Percentiles rank a stretch among this genome's conserved stretches.
Evolutionary conservation across 1,284 basidiomycete genomes (phyloP).

Genomic region (Exobasidium cylindrosporum): DNA sequence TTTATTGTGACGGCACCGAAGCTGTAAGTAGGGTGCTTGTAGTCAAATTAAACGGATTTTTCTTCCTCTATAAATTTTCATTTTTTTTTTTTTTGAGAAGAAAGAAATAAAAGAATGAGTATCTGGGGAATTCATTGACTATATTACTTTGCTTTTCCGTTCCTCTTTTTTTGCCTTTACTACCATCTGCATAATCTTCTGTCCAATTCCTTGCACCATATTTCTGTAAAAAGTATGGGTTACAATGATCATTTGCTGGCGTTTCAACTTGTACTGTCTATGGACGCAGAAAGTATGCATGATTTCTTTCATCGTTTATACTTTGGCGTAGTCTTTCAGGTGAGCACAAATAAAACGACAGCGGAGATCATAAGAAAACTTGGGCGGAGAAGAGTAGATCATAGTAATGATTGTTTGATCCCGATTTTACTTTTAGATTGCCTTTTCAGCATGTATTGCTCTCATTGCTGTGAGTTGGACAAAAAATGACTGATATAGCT

Average conservation of each 20-base stretch:
- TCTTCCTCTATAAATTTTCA: no score
- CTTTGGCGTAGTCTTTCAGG: neutral
- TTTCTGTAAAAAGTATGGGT: no score
- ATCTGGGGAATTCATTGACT: neutral
- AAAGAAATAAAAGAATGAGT: neutral
- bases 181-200: neutral
- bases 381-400: neutral
- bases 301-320: constrained; percentile 3
- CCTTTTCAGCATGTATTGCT: neutral
- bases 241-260: neutral
- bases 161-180: neutral
- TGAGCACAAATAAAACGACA: no score
- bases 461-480: neutral
- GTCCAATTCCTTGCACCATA: neutral
- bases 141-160: neutral
- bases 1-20: no score
- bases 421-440: no score
- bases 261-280: neutral
- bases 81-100: no score
- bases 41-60: no score
- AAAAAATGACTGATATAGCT: no score
- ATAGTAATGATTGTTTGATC: no score
- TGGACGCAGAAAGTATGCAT: neutral
- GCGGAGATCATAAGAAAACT: no score
- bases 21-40: no score